phyloP scores from a whole-genome alignment of 352 stramenopile species.

The Chloridella minuta region DNA sequence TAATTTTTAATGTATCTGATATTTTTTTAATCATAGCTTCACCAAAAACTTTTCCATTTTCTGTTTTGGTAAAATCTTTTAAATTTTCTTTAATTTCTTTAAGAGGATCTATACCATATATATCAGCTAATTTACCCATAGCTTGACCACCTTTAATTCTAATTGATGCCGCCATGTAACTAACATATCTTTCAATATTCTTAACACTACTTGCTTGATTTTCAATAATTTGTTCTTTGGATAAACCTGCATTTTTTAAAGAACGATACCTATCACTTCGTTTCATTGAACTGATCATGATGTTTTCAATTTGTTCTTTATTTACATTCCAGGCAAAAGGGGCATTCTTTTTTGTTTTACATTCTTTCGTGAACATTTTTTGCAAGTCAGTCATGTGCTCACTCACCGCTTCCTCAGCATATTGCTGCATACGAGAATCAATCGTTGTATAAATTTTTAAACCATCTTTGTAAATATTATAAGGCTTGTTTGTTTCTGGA shows the following conservation, averaged over 20 bases:
- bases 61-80: too few relatives aligned
- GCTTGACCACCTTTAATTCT: too few relatives aligned
- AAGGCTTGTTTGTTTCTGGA: not conserved
- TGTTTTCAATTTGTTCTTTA: not conserved
- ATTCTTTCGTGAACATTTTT: not conserved
- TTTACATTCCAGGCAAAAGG: not conserved
- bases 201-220: too few relatives aligned
- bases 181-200: too few relatives aligned
- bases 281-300: not conserved
- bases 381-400: not conserved
- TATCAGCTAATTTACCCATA: too few relatives aligned
- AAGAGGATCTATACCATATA: too few relatives aligned
- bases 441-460: not conserved
- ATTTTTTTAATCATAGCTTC: too few relatives aligned
- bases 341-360: not conserved
- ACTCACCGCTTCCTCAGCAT: not conserved
- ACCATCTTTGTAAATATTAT: not conserved
- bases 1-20: too few relatives aligned
- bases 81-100: too few relatives aligned
- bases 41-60: too few relatives aligned
- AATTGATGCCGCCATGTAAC: too few relatives aligned
- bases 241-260: not conserved
- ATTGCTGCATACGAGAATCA: not conserved
- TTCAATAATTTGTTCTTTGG: too few relatives aligned
- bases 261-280: not conserved